Base-by-base conservation (phyloP, 116 monocot genomes). In the Iris pallida region DNA sequence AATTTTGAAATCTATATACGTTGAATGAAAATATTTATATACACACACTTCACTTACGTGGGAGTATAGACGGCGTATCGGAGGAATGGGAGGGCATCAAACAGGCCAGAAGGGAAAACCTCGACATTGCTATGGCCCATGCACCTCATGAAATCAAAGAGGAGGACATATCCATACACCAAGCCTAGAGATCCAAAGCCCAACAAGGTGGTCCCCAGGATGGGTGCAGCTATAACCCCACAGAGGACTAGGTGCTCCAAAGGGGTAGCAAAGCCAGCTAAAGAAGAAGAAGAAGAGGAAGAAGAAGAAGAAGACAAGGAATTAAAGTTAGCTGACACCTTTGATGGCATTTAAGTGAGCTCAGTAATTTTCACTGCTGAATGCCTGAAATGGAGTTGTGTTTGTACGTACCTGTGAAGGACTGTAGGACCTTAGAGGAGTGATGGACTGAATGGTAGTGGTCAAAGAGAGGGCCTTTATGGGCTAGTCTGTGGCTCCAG, bases 91-190 rank as follows among this genome's bases (percentile, higher is more conserved):
- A 82, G 40, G 57, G 78, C 59, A 42, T 79, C 47, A 63, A 87
- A 96, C 13, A 85, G 63, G 12, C 54, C 30, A 60, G 68, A 44
- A 15, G 84, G 77, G 70, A 96, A 63, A 14, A 92, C 65, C 80
- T 92, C 96, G 17, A 97, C 81, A 62, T 97, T 97, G 63, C 87
- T 71, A 71, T 92, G 82, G 9, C 77, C 82, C 83, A 92, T 79
- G 59, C 78, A 85, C 57, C 89, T 42, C 20, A 85, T 69, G 68
- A 85, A 81, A 59, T 97, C 96, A 30, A 92, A 92, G 62, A 76
- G 17, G 16, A 97, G 55, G 56, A 92, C 30, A 75, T 92, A 79
- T 61, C 61, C 81, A 61, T 83, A 92, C 4, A 90, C 20, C 71
- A 97, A 53, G 2, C 70, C 68, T 2, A 87, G 10, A 44, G 96